Conservation (phyloP, 129 eudicot species). For the Lactuca saligna region DNA sequence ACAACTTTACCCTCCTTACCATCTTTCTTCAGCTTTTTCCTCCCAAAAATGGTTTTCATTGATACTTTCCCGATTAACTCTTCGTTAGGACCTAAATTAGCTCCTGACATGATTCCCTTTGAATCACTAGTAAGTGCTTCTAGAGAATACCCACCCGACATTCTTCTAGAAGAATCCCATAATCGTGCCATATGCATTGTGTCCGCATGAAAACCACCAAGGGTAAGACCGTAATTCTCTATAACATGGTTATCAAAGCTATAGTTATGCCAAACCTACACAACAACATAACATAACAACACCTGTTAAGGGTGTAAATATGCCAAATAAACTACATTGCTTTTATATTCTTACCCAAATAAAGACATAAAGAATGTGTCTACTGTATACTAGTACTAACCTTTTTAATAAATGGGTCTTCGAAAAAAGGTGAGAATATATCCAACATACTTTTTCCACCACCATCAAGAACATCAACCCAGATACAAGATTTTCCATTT, state of each 20-base stretch:
- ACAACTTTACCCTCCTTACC: constrained; percentile 78
- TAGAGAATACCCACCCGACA: constrained; percentile 84
- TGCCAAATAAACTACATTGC: too few species aligned
- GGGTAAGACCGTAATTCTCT: constrained; percentile 76
- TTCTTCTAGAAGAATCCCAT: constrained; percentile 89
- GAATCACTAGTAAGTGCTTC: constrained; percentile 83
- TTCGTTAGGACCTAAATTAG: constrained; percentile 52
- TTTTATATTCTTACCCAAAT: not conserved
- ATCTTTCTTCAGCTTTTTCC: constrained; percentile 68
- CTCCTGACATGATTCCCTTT: constrained; percentile 61
- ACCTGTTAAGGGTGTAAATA: not conserved
- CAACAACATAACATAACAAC: constrained; percentile 7
- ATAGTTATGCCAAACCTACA: constrained; percentile 99
- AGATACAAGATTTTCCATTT: constrained; percentile 83
- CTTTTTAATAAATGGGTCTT: constrained; percentile 78
- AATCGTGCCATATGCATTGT: constrained; percentile 99
- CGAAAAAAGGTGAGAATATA: constrained; percentile 79
- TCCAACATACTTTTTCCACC: constrained; percentile 66
- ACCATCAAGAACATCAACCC: constrained; percentile 96
- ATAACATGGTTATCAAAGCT: constrained; percentile 88
- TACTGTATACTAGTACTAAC: too few species aligned
- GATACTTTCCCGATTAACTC: constrained; percentile 78
- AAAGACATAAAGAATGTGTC: not conserved
- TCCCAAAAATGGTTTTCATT: constrained; percentile 85
- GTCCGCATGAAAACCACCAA: constrained; percentile 94